These are phyloP conservation scores for Hyphopichia wangnamkhiaoensis DNA, from an alignment of 1,139 yeast genomes.

Conservation along the genomic window DNA sequence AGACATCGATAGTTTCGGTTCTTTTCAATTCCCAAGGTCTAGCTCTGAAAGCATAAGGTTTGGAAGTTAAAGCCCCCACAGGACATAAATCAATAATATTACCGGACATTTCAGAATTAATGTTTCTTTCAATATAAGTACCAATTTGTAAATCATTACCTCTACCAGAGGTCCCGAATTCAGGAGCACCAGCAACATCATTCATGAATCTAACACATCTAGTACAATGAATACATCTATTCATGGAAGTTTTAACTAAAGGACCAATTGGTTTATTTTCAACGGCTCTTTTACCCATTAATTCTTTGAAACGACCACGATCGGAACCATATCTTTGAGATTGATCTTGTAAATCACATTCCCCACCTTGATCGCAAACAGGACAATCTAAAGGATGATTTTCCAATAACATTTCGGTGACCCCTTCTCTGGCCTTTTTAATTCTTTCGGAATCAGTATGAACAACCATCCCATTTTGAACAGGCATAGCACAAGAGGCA, in stretches of 20 bases:
- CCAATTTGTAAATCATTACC: conserved; percentile 94
- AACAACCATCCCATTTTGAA: conserved; percentile 85
- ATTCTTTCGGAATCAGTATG: conserved; percentile 80
- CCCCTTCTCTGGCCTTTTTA: conserved; percentile 85
- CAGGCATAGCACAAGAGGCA: conserved; percentile 93
- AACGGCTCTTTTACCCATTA: conserved; percentile 84
- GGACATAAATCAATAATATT: conserved; percentile 89
- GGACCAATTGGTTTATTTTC: conserved; percentile 93
- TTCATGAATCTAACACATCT: conserved; percentile 89
- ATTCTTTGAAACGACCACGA: conserved; percentile 81
- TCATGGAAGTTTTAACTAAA: conserved; percentile 86
- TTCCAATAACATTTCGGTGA: conserved; percentile 83
- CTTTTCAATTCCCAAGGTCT: conserved; percentile 94
- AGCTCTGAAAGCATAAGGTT: conserved; percentile 88
- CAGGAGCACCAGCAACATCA: conserved; percentile 93
- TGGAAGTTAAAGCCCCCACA: conserved; percentile 87
- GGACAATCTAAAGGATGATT: conserved; percentile 95
- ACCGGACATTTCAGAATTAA: conserved; percentile 85
- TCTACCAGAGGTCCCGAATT: conserved; percentile 85
- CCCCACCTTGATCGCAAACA: conserved; percentile 94
- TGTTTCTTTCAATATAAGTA: conserved; percentile 81
- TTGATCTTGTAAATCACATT: conserved; percentile 91
- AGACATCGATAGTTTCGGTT: conserved; percentile 84
- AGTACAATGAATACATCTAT: conserved; percentile 91
- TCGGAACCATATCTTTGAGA: conserved; percentile 82